A percentile compares a stretch with the other conserved stretches of the same genome.
Conservation (phyloP, 2,329 filamentous ascomycete genomes). For the Fusarium sp. region DNA sequence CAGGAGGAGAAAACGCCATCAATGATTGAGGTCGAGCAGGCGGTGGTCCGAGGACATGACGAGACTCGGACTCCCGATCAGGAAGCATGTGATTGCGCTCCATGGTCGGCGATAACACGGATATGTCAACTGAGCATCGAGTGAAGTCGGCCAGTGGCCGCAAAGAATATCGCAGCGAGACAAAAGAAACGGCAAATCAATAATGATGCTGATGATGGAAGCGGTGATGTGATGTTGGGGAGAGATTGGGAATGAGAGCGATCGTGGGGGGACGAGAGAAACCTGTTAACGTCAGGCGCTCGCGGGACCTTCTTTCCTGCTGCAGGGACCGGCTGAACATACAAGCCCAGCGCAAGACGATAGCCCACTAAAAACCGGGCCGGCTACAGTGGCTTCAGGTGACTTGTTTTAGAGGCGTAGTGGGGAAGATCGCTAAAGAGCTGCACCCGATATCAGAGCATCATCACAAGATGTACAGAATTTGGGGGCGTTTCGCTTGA, state of each 20-base stretch:
- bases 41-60: constrained; percentile 41
- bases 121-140: constrained; percentile 41
- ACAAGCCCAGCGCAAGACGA: constrained; percentile 1
- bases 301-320: constrained; percentile 22
- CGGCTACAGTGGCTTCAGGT: constrained; percentile 35
- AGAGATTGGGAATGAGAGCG: constrained; percentile 13
- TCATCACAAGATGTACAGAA: constrained; percentile 11
- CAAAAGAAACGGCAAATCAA: not conserved
- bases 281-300: constrained; percentile 32
- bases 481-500: constrained; percentile 1
- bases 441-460: constrained; percentile 2
- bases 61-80: constrained; percentile 37
- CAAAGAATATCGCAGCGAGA: not conserved
- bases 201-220: not conserved
- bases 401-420: constrained; percentile 18
- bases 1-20: constrained; percentile 38
- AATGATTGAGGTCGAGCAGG: constrained; percentile 37
- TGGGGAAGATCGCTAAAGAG: constrained; percentile 37
- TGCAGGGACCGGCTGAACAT: constrained; percentile 40
- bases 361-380: constrained; percentile 35
- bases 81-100: constrained; percentile 58
- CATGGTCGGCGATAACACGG: constrained; percentile 46
- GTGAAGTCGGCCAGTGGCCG: constrained; percentile 25
- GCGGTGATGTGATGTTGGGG: constrained; percentile 33
- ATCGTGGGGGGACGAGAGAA: constrained; percentile 36